Base-by-base conservation (phyloP, 257 asterid genomes). In the Orobanche coerulescens region DNA sequence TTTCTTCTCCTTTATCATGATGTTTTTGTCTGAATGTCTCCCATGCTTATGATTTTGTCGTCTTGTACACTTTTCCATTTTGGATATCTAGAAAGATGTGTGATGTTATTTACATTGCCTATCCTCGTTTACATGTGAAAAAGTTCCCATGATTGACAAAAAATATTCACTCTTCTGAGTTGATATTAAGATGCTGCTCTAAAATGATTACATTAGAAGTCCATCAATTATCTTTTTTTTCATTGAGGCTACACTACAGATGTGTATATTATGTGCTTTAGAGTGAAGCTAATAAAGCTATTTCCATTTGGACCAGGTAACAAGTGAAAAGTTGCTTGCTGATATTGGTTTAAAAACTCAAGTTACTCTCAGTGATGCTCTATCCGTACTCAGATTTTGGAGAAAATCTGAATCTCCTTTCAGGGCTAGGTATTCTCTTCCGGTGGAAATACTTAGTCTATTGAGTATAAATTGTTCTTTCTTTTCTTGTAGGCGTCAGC, bases 291-390 rank as follows among this genome's bases (percentile, higher is more conserved):
- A 54, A 59, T 61, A 63, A 23, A 65, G 36, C 12, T 62, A 20
- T 69, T 68, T 68, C 71, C 48, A 50, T 46, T 71, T 67, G 71
- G 49, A 61, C 64, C 80, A 88, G 96, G 91, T 88, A 66, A 79
- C 57, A 73, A 85, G 79, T 73, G 82, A 79, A 74, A 85, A 82
- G 75, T 69, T 88, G 76, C 69, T 82, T 43, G 76, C 76, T 30
- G 82, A 74, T 63, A 67, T 86, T 66, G 87, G 91, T 60, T 71
- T 88, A 30, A 88, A 80, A 76, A 76, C 83, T 58, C 72, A 75
- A 63, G 84, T 82, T 51, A 77, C 81, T 31, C 72, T 78, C 31
- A 87, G 77, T 70, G 95, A 84, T 69, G 80, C 82, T 73, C 69
- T 85, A 61, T 66, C 70, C n/a, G 73, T 83, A 63, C 84, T 85